Conservation (phyloP, 2,329 filamentous ascomycete genomes). For the Penicillium sp. region DNA sequence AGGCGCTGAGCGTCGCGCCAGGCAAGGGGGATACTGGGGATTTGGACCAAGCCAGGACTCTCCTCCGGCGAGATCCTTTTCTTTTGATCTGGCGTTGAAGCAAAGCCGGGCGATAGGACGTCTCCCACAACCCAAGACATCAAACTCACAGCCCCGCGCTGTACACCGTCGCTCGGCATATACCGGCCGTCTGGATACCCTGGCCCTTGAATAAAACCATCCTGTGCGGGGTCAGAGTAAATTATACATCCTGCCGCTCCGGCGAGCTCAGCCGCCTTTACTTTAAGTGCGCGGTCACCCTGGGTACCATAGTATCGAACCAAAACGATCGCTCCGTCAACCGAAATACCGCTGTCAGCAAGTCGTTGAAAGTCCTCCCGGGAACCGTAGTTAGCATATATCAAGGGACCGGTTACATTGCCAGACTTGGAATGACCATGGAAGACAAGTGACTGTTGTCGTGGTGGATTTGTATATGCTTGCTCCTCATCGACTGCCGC, state of each 20-base stretch:
- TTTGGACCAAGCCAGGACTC: conserved; percentile 69
- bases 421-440: conserved; percentile 86
- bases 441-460: conserved; percentile 72
- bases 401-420: conserved; percentile 76
- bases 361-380: conserved; percentile 75
- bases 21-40: conserved; percentile 83
- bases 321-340: conserved; percentile 76
- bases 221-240: conserved; percentile 84
- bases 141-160: conserved; percentile 75
- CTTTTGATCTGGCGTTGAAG: conserved; percentile 47
- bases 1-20: conserved; percentile 85
- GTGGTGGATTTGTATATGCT: conserved; percentile 58
- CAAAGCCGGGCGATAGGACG: conserved; percentile 84
- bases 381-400: conserved; percentile 91
- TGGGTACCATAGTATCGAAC: conserved; percentile 77
- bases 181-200: conserved; percentile 72
- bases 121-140: conserved; percentile 84
- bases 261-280: conserved; percentile 82
- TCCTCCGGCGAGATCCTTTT: conserved; percentile 66
- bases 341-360: conserved; percentile 65
- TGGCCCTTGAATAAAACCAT: conserved; percentile 71
- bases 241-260: conserved; percentile 85
- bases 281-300: conserved; percentile 69
- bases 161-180: conserved; percentile 77
- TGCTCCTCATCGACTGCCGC: conserved; percentile 79